Conservation (phyloP, 208 protist genomes). For the Acanthamoeba sp. region DNA sequence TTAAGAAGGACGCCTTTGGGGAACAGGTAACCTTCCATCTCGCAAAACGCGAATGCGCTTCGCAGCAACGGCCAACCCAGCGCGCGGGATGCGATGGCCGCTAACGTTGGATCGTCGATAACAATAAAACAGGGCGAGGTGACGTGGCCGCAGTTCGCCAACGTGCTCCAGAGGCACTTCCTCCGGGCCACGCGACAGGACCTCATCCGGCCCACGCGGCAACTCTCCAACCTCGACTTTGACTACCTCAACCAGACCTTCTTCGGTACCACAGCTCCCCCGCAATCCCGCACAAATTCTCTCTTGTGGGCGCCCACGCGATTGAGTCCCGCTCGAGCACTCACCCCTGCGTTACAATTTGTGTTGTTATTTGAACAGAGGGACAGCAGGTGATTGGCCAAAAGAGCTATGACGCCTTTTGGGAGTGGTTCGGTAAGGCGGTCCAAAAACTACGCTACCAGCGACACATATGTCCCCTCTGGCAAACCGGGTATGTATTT, state of each 20-base stretch:
- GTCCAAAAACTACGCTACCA: conserved; percentile 80
- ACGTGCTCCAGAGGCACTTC: conserved; percentile 83
- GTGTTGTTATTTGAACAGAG: too few species aligned
- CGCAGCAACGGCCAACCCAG: neutral
- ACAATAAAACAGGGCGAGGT: conserved; percentile 77
- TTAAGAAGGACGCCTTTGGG: conserved; percentile 84
- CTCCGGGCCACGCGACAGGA: conserved; percentile 82
- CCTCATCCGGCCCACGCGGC: conserved; percentile 75
- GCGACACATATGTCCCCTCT: conserved; percentile 79
- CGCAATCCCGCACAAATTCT: too few species aligned
- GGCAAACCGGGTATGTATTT: conserved; percentile 76
- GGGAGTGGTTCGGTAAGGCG: conserved; percentile 83
- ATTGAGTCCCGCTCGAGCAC: too few species aligned
- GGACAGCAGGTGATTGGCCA: conserved; percentile 62
- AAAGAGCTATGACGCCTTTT: conserved; percentile 83
- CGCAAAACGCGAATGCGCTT: neutral
- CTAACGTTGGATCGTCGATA: too few species aligned
- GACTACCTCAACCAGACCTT: conserved; percentile 80
- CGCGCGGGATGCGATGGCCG: too few species aligned
- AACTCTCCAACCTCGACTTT: conserved; percentile 77
- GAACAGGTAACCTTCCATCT: conserved; percentile 66
- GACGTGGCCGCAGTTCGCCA: conserved; percentile 82
- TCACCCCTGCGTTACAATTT: too few species aligned
- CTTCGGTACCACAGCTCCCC: conserved; percentile 74
- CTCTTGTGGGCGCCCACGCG: neutral